phyloP scores from a whole-genome alignment of 257 asterid species.

The Solanum megistacrolobum region DNA sequence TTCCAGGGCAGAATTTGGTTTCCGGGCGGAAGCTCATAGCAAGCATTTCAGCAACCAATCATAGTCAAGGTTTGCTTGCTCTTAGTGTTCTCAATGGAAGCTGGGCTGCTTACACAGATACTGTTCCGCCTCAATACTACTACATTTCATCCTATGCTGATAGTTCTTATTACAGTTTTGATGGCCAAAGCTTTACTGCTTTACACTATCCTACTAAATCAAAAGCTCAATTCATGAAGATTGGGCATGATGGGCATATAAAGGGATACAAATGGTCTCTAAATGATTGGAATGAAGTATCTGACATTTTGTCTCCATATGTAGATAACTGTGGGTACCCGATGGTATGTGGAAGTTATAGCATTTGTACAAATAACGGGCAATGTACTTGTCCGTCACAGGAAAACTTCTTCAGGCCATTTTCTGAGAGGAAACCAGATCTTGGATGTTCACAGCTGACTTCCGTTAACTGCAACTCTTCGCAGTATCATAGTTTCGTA shows the following conservation, averaged over 20 bases:
- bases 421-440: not conserved
- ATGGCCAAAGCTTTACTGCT: not conserved
- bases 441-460: not conserved
- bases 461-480: not conserved
- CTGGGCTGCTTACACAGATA: not conserved
- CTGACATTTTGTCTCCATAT: not conserved
- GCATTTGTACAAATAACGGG: not conserved
- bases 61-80: not conserved
- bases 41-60: not conserved
- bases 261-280: not conserved
- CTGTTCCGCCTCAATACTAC: not conserved
- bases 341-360: not conserved
- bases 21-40: not conserved
- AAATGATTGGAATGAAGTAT: not conserved
- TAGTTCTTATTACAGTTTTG: not conserved
- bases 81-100: not conserved
- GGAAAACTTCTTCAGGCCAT: too few species aligned
- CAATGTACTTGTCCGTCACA: not conserved
- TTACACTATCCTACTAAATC: not conserved
- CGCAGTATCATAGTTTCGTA: not conserved
- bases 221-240: not conserved
- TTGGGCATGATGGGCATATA: not conserved
- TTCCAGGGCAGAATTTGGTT: too few species aligned
- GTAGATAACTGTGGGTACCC: not conserved
- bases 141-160: fast-evolving